Evolutionary conservation across 805 yeast species (phyloP), one percentile per base, ranked within the genome.

Genomic region (Candida tibetensis): DNA sequence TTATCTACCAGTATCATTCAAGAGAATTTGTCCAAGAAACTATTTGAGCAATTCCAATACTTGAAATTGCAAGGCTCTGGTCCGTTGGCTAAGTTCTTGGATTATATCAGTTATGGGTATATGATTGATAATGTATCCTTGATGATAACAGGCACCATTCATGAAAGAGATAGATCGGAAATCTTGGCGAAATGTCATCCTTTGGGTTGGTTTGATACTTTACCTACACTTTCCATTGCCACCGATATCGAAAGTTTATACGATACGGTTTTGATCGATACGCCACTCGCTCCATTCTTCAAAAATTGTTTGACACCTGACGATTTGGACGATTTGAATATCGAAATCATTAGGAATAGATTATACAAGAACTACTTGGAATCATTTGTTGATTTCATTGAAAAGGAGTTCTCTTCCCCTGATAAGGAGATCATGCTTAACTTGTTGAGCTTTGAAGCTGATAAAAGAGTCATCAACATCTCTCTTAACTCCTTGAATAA

Each of bases 41-140:
- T 93, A 41, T 84, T 81, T 53, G 79, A 78, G 29, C 95, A 93
- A 60, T 93, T 89, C 66, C 81, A 85, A 47, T 91, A 89, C 62
- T 72, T 93, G 39, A 79, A 85, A 47, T 76, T 85, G 31, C 96
- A 91, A 61, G 81, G 96, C 4, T 81, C 83, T 25, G 89, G 88
- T 42, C 84, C 82, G 23, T 69, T 91, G 55, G 71, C 87, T 30
- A 78, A 81, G 60, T 89, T 91, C 57, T 75, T 93, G 80, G 96
- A 95, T 60, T 95, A 70, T 60, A 88, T 95, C 58, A 83, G 95
- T 32, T 93, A 90, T 58, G 95, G 97, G 8, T 93, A 95, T 66
- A 93, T 93, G 99, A 95, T 93, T 56, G 99, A 93, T 67, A 93
- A 93, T 62, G 96, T 93, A 28, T 86, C 93, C 17, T 72, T 93